Conservation (phyloP, 192 early-diverging fungal genomes). For the Diversispora epigaea region DNA sequence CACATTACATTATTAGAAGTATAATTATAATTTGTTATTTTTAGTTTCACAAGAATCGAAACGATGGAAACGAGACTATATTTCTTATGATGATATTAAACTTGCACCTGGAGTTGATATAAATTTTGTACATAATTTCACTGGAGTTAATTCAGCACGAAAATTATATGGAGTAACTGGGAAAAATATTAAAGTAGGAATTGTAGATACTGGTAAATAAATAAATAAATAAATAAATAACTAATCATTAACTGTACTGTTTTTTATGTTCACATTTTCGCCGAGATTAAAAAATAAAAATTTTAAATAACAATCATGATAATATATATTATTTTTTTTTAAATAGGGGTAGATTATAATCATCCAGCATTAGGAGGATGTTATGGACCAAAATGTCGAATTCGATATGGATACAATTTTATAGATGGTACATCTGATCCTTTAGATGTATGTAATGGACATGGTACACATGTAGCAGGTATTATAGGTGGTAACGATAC, state of each 20-base stretch:
- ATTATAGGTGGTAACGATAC: slow-evolving; percentile 55
- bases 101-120: not conserved
- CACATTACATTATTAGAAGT: too few species aligned
- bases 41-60: too few species aligned
- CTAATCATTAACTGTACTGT: slow-evolving; percentile 57
- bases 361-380: slow-evolving; percentile 63
- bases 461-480: slow-evolving; percentile 65
- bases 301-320: not conserved
- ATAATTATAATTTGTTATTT: too few species aligned
- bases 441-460: slow-evolving; percentile 58
- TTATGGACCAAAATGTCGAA: slow-evolving; percentile 53
- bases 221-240: slow-evolving; percentile 50
- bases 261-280: slow-evolving; percentile 9
- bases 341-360: slow-evolving; percentile 51
- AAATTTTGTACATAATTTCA: slow-evolving; percentile 45
- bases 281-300: not conserved
- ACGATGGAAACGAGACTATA: not conserved
- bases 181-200: slow-evolving; percentile 63
- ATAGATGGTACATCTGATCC: slow-evolving; percentile 62
- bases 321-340: not conserved
- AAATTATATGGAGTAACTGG: slow-evolving; percentile 53
- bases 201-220: slow-evolving; percentile 62
- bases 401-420: slow-evolving; percentile 58
- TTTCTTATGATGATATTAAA: not conserved
- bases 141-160: slow-evolving; percentile 52